Conservation (phyloP, 805 yeast genomes). For the Candida oleophila region DNA sequence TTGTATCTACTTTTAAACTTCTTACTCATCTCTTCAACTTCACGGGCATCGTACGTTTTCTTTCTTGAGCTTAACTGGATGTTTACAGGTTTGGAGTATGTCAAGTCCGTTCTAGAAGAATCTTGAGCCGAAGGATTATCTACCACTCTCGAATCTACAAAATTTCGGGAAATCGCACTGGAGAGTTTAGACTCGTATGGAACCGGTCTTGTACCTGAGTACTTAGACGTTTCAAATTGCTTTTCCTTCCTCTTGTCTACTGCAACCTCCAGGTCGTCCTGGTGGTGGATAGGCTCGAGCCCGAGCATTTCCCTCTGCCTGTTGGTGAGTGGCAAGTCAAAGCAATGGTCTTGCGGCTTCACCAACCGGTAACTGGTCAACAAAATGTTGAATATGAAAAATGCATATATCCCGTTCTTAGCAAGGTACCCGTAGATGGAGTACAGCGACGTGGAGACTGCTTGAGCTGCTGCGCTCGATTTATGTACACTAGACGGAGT, state of each 20-base stretch:
- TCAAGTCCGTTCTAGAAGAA: neutral
- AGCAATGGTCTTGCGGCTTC: slow-evolving; percentile 48
- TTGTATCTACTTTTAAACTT: slow-evolving; percentile 3
- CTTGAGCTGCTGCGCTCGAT: neutral
- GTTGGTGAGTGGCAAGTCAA: slow-evolving; percentile 48
- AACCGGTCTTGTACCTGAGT: neutral
- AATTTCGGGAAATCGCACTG: neutral
- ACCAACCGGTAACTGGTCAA: slow-evolving; percentile 26
- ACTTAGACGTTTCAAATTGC: neutral
- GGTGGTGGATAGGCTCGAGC: slow-evolving; percentile 15
- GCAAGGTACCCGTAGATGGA: neutral
- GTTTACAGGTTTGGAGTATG: neutral
- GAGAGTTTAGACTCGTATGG: neutral
- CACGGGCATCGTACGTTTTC: slow-evolving; percentile 1
- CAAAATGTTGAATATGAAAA: slow-evolving; percentile 26
- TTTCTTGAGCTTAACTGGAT: neutral
- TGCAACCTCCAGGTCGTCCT: neutral
- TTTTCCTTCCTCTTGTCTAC: neutral
- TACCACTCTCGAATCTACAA: neutral
- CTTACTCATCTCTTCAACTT: neutral
- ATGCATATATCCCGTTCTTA: slow-evolving; percentile 12
- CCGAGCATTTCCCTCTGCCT: slow-evolving; percentile 49
- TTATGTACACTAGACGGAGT: neutral
- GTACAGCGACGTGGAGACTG: neutral
- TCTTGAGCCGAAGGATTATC: neutral